These are phyloP conservation scores for Cadophora luteo-olivacea DNA, from an alignment of 2,329 filamentous ascomycete genomes.

Conservation along the genomic window DNA sequence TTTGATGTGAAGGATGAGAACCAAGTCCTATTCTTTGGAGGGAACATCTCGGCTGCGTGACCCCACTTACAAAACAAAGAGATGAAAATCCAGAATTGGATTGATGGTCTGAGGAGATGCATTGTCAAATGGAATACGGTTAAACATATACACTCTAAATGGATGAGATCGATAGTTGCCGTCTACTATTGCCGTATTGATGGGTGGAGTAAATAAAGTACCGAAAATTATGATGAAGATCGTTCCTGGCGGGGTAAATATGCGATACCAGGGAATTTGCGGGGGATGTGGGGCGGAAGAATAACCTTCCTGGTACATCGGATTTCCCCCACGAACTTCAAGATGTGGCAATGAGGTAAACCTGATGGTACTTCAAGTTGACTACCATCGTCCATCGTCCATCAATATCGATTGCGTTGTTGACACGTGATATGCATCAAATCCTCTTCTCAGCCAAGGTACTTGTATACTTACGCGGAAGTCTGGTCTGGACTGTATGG, in stretches of 20 bases:
- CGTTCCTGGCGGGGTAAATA: constrained; percentile 10
- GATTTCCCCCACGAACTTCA: not conserved
- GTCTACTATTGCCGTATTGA: not conserved
- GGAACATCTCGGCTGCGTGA: not conserved
- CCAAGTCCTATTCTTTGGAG: constrained; percentile 14
- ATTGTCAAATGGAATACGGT: not conserved
- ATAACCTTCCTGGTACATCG: not conserved
- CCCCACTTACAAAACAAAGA: not conserved
- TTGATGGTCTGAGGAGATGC: not conserved
- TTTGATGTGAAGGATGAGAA: constrained; percentile 17
- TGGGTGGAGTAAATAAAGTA: not conserved
- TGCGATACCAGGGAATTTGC: not conserved
- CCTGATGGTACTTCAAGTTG: too few relatives aligned
- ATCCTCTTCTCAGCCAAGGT: too few relatives aligned
- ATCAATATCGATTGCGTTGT: too few relatives aligned
- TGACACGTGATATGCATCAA: too few relatives aligned
- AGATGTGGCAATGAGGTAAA: too few relatives aligned
- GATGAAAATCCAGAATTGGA: not conserved
- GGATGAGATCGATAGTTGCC: not conserved
- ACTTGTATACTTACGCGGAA: too few relatives aligned
- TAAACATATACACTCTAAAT: not conserved
- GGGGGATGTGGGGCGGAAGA: not conserved
- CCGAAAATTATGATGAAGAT: not conserved
- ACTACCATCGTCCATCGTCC: too few relatives aligned
- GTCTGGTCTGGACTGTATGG: too few relatives aligned